A percentile compares a stretch with the other conserved stretches of the same genome.
phyloP scores from a whole-genome alignment of 768 basidiomycete genomes.

The Trametopsis cervina region DNA sequence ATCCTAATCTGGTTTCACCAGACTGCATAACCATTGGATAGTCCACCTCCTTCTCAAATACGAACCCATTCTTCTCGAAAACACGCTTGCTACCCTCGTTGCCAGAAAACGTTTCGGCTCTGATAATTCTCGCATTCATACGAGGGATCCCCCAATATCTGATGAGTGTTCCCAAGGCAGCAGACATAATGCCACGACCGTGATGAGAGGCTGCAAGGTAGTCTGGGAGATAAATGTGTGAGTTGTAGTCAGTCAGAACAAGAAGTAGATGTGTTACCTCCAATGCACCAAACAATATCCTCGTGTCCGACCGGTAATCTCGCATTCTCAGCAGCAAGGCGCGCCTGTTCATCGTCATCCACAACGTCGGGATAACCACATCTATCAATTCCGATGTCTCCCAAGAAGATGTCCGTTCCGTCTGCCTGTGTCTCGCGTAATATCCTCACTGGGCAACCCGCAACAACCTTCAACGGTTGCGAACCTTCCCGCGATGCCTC shows the following conservation, averaged over 20 bases:
- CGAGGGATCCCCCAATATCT: conserved; percentile 56
- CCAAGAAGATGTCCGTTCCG: conserved; percentile 47
- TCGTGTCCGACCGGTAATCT: conserved; percentile 40
- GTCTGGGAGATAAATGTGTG: conserved; percentile 32
- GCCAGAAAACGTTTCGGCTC: conserved; percentile 37
- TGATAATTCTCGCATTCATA: conserved; percentile 48
- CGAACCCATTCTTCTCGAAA: conserved; percentile 63
- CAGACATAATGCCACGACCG: conserved; percentile 66
- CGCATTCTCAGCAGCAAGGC: conserved; percentile 34
- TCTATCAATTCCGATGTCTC: conserved; percentile 33
- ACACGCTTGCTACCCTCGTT: conserved; percentile 58
- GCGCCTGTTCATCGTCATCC: conserved; percentile 32
- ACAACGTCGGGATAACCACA: conserved; percentile 26
- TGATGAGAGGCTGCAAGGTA: conserved; percentile 57
- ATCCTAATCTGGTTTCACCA: background rate
- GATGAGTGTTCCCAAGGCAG: conserved; percentile 48
- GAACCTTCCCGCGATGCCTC: conserved; percentile 12
- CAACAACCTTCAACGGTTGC: conserved; percentile 28
- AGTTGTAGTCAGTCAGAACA: background rate
- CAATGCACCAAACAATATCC: conserved; percentile 52
- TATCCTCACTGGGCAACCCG: conserved; percentile 39
- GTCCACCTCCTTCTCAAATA: conserved; percentile 30
- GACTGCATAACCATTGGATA: conserved; percentile 19
- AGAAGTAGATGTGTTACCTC: conserved; percentile 39
- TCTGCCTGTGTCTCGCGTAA: conserved; percentile 51